Conservation (phyloP, 768 basidiomycete species). For the Strobilomyces echinocephalus region DNA sequence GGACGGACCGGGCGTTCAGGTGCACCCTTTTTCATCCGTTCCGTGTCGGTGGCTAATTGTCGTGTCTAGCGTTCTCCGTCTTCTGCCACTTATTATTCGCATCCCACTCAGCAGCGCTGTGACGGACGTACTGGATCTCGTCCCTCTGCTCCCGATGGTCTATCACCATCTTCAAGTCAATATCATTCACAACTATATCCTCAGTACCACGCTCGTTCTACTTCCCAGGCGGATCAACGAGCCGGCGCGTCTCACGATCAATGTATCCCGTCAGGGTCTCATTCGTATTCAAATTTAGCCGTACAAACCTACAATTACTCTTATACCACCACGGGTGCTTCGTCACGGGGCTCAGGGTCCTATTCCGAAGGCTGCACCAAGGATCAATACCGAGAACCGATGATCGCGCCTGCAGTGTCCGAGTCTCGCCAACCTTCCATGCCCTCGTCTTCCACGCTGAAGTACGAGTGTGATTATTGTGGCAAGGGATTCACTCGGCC, state of each 20-base stretch:
- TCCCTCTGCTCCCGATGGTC: conserved; percentile 18
- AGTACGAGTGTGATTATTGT: conserved; percentile 76
- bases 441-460: conserved; percentile 36
- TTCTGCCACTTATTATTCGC: conserved; percentile 17
- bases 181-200: conserved; percentile 20
- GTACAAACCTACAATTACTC: conserved; percentile 19
- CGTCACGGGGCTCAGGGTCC: conserved; percentile 21
- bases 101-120: conserved; percentile 23
- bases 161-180: conserved; percentile 19
- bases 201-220: conserved; percentile 24
- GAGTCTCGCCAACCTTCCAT: conserved; percentile 18
- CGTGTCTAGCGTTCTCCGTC: conserved; percentile 20
- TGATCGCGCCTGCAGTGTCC: conserved; percentile 2
- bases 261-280: conserved; percentile 20
- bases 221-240: conserved; percentile 27
- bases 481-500: conserved; percentile 79
- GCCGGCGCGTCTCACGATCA: conserved; percentile 27
- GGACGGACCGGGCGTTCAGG: conserved; percentile 31
- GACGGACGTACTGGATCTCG: conserved; percentile 22
- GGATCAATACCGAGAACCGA: conserved; percentile 18
- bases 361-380: conserved; percentile 14
- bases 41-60: conserved; percentile 1
- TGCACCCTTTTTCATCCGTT: conserved; percentile 5
- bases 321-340: conserved; percentile 9
- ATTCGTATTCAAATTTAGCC: conserved; percentile 20